Conservation (phyloP, 176 grass and related monocot genomes). For the Eragrostis nindensis region DNA sequence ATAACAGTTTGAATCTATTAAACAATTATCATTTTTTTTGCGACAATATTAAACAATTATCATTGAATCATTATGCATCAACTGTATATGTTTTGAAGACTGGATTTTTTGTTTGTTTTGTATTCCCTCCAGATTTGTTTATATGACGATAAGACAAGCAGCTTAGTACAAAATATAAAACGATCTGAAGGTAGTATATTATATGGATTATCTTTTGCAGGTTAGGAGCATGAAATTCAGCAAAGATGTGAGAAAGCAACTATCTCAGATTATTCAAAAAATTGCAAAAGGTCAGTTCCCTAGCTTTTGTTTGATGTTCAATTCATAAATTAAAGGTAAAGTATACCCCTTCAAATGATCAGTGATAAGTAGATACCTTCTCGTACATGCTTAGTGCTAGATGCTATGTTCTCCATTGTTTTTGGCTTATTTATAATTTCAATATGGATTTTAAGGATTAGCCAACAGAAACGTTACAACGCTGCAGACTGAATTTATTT, state of each 20-base stretch:
- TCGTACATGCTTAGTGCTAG: not conserved
- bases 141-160: not conserved
- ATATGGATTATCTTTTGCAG: constrained; percentile 46
- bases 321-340: constrained; percentile 2
- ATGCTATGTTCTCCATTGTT: not conserved
- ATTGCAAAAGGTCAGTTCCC: constrained; percentile 75
- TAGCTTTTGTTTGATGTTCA: constrained; percentile 21
- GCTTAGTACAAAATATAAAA: not conserved
- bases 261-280: constrained; percentile 84
- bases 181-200: not conserved
- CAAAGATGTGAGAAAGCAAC: constrained; percentile 97
- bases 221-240: constrained; percentile 88
- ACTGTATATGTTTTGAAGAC: constrained; percentile 21
- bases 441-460: constrained; percentile 13
- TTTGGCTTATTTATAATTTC: not conserved
- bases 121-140: not conserved
- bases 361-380: not conserved
- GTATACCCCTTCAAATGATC: not conserved
- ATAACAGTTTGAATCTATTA: not conserved
- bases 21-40: not conserved
- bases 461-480: not conserved
- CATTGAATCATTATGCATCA: not conserved
- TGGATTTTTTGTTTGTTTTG: constrained; percentile 1
- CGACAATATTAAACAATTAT: not conserved
- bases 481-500: constrained; percentile 1